Evolutionary conservation across 164 flowering plant genomes (phyloP), one percentile per base, ranked within the genome.

Genomic region (Chloranthus sessilifolius): DNA sequence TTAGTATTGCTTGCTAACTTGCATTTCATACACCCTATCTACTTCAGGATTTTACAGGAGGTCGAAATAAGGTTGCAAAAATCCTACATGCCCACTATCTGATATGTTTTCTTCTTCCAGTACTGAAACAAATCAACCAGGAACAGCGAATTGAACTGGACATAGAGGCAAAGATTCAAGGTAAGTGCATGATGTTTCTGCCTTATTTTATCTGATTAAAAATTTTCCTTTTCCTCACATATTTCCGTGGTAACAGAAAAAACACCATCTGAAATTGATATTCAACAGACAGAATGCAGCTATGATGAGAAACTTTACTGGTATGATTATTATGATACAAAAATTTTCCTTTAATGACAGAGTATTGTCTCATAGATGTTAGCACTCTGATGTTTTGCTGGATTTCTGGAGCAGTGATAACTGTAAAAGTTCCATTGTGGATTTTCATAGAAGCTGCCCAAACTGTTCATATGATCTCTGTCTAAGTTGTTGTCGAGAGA

Each of bases 391-490:
- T 43, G 23, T 19, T 42, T 58, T 21, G 12, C 43, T 60, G 47
- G 31, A 24, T 35, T 53, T 46, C 28, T 50, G 59, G 56, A 56
- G 55, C 86, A 82, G 92, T 75, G 66, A 72, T 64, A 76, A 71
- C 44, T 81, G 91, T 73, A 74, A 65, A 65, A 55, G 70, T 30
- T 71, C 74, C 28, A 79, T 83, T 36, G 59, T 70, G 35, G 81
- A 82, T 70, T 64, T 73, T 55, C 84, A 83, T 42, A 73, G 86
- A 74, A 83, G 85, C 67, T 90, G 95, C 62, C 54, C 72, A 50
- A 68, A 61, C 8, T 81, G 96, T 66, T 87, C 81, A 3, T 87
- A 71, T 64, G 72, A 63, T 21, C 81, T 87, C 31, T 90, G 95
- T 71, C 71, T 83, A 65, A 65, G 64, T 53, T 87, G 95, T 64